Base-by-base conservation (phyloP, 2,329 filamentous ascomycete species). In the Rhynchosporium secalis region DNA sequence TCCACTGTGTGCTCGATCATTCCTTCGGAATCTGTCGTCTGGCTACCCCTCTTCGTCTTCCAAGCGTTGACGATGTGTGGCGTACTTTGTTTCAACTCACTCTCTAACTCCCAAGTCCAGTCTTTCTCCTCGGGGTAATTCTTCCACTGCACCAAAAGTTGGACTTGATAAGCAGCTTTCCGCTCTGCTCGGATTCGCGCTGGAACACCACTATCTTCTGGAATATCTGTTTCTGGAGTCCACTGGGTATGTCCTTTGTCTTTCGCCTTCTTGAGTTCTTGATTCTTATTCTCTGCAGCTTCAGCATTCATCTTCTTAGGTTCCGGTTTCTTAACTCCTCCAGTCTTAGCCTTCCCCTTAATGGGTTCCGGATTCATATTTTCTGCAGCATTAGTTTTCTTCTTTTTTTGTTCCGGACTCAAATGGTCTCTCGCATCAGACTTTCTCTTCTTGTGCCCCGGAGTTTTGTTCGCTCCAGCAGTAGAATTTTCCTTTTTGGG, bases 91-190 rank as follows among this genome's bases (percentile, higher is more conserved):
- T 8, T 15, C 15, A 69, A 61, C 6, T 48, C 49, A 3, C 47
- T 46, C 40, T 63, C 63, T 3, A 36, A n/a, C 26, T 67, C 61
- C 68, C 66, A 69, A 1, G 65, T 67, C 66, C 64, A 65, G 36
- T 69, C 64, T 47, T 61, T 58, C 46, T 67, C 63, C 1, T 58
- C 43, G 2, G 66, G 62, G 36, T 65, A 68, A 31, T 61, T 60
- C 64, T 68, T 45, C 68, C 68, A 69, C 20, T 65, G 45, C 1
- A 68, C 58, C 1, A 69, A 58, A 12, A 66, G 64, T 41, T 69
- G 33, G 5, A 61, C 31, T 20, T 60, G 63, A 38, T 48, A 13
- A 6, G 41, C 13, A 46, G 47, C 62, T 26, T 51, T 46, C 28
- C 65, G 58, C 38, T 66, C 58, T 41, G 58, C 64, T 40, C 62